Percentiles rank a stretch among this genome's conserved stretches.
Evolutionary conservation across 2,329 filamentous ascomycete genomes (phyloP).

Genomic region (Talaromyces verruculosus): DNA sequence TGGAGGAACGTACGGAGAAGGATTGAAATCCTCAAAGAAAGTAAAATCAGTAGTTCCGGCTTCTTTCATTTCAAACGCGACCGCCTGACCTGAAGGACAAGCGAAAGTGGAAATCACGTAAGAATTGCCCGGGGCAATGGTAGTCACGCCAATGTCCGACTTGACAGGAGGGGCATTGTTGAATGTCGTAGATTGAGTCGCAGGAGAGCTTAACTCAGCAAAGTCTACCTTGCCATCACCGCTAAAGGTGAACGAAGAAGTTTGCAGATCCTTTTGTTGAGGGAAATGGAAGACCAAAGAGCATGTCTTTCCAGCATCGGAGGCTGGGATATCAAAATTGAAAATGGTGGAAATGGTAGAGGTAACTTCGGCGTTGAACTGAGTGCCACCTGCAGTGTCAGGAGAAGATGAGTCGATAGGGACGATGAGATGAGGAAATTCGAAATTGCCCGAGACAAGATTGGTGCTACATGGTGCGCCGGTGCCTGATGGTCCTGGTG

Average conservation of each 20-base stretch:
- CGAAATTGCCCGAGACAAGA: constrained; percentile 47
- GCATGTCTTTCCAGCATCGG: constrained; percentile 60
- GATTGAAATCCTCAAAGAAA: constrained; percentile 67
- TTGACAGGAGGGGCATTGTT: constrained; percentile 54
- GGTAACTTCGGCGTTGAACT: constrained; percentile 57
- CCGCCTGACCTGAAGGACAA: constrained; percentile 55
- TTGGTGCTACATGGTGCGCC: constrained; percentile 45
- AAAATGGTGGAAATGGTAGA: constrained; percentile 59
- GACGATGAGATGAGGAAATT: constrained; percentile 64
- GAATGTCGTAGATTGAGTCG: constrained; percentile 54
- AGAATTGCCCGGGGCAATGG: constrained; percentile 55
- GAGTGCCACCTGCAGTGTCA: constrained; percentile 53
- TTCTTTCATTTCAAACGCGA: constrained; percentile 56
- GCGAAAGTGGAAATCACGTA: constrained; percentile 55
- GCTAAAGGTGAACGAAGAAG: constrained; percentile 58
- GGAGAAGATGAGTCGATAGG: constrained; percentile 58
- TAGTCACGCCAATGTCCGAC: constrained; percentile 47
- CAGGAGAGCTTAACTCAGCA: constrained; percentile 49
- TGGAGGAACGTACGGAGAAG: constrained; percentile 43
- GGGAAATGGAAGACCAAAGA: constrained; percentile 67
- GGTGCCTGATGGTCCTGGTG: constrained; percentile 6
- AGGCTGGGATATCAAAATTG: constrained; percentile 65
- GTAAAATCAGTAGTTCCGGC: constrained; percentile 54
- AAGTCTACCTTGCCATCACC: constrained; percentile 58
- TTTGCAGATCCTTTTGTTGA: constrained; percentile 56